Evolutionary conservation across 257 asterid species (phyloP), one percentile per base, ranked within the genome.

Genomic region (Solanum paucissectum): DNA sequence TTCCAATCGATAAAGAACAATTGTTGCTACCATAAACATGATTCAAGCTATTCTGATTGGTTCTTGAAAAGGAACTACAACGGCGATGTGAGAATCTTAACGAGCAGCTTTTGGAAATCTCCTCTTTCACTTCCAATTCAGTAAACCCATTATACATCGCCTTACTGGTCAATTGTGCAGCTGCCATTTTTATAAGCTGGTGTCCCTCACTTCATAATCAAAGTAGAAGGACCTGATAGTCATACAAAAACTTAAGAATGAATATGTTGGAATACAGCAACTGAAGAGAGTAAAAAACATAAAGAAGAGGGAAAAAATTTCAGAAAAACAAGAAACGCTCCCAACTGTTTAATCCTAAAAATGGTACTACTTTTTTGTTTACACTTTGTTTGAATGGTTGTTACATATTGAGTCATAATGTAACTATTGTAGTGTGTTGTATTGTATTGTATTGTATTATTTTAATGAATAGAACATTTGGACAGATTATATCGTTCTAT

Each of bases 151-250:
- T 79, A 69, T 90, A 87, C 74, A 88, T 83, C 34, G 92, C 79
- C 84, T 90, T 90, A 23, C 88, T 89, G 55, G 88, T 88, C 71
- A 93, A 86, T 86, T 93, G 95, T 62, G 95, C 91, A 83, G 92
- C 91, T 81, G 83, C 92, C 98, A 95, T 94, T 74, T 32, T 62
- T 32, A 52, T 49, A 14, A 68, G 23, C 46, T 37, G 20, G 38
- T 37, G 18, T 46, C 29, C 85, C 85, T 81, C 85, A 81, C 85
- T 86, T 44, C 79, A 85, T 84, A 69, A 74, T 40, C 79, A 71
- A 10, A 79, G 40, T 74, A 25, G 52, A 32, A 73, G 46, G 71
- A 84, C 77, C 58, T 84, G 83, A 60, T 44, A 79, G 82, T 84
- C 62, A 85, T 37, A 66, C 87, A 85, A 46, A 85, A 66, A 62